Evolutionary conservation across 768 basidiomycete genomes (phyloP).

Genomic region (Lactifluus volemus): DNA sequence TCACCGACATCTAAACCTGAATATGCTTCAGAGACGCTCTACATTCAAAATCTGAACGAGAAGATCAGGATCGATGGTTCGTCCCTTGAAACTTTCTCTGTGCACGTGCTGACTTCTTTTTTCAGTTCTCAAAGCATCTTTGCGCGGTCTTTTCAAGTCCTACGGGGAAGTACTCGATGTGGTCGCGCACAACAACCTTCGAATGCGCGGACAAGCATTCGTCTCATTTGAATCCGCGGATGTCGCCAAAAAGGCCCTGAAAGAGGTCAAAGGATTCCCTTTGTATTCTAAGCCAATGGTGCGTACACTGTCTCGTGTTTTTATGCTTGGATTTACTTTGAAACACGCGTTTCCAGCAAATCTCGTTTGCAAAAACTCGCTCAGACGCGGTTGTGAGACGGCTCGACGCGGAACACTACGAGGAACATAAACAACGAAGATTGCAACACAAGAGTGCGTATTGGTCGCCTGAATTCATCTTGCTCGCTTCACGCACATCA

Average conservation of each 20-base stretch:
- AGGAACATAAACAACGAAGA: constrained; percentile 65
- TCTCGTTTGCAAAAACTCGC: constrained; percentile 82
- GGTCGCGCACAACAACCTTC: constrained; percentile 88
- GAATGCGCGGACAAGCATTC: constrained; percentile 99
- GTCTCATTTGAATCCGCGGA: constrained; percentile 84
- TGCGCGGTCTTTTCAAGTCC: constrained; percentile 83
- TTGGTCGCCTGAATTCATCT: neutral
- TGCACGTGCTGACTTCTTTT: constrained; percentile 12
- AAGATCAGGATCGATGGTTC: constrained; percentile 76
- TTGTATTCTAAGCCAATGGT: constrained; percentile 97
- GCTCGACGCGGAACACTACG: constrained; percentile 56
- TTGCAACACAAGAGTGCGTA: constrained; percentile 77
- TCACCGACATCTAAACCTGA: constrained; percentile 32
- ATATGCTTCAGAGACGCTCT: constrained; percentile 72
- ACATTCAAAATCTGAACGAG: constrained; percentile 95
- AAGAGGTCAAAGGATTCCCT: constrained; percentile 90
- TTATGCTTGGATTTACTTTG: neutral
- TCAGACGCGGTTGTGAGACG: constrained; percentile 87
- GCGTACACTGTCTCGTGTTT: constrained; percentile 19
- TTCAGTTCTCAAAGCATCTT: constrained; percentile 78
- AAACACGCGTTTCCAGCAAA: constrained; percentile 53
- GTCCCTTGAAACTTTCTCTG: constrained; percentile 12
- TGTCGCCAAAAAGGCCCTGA: constrained; percentile 78
- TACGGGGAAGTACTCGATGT: constrained; percentile 93
- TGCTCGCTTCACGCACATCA: neutral